A percentile compares a stretch with the other conserved stretches of the same genome.
phyloP scores from a whole-genome alignment of 768 basidiomycete species.

The Tylopilus rubrobrunneus region DNA sequence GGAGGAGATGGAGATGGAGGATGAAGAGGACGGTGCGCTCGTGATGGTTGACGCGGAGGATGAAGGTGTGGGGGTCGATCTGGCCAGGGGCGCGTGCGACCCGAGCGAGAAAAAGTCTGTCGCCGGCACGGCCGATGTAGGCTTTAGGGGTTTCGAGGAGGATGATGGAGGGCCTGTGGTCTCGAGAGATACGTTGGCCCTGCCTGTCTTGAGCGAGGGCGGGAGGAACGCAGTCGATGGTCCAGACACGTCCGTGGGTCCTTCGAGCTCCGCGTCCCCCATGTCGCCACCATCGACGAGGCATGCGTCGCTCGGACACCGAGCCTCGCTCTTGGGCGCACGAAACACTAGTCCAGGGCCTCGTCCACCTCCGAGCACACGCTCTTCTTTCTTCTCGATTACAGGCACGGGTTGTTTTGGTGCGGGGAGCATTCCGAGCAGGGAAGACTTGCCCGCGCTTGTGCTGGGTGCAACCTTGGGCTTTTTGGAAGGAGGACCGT shows the following conservation, averaged over 20 bases:
- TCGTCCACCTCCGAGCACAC: constrained; percentile 62
- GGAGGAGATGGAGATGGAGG: constrained; percentile 57
- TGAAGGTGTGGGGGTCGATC: constrained; percentile 3
- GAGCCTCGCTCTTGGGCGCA: constrained; percentile 21
- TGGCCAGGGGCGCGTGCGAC: constrained; percentile 16
- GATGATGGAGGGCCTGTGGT: constrained; percentile 14
- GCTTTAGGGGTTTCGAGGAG: constrained; percentile 5
- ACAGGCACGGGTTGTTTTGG: constrained; percentile 54
- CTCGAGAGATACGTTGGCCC: constrained; percentile 54
- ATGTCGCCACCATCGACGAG: constrained; percentile 18
- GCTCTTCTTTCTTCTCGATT: constrained; percentile 37
- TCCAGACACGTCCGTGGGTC: neutral
- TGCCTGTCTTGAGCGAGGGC: constrained; percentile 55
- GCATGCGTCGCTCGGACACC: constrained; percentile 12
- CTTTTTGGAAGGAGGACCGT: constrained; percentile 58
- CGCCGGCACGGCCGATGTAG: constrained; percentile 34
- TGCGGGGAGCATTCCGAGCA: constrained; percentile 71
- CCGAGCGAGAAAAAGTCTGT: constrained; percentile 71
- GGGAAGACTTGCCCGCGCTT: constrained; percentile 59
- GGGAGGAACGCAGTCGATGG: constrained; percentile 53
- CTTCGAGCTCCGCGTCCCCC: neutral
- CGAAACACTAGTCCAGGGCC: constrained; percentile 63
- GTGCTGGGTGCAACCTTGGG: constrained; percentile 39
- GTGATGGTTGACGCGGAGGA: constrained; percentile 5
- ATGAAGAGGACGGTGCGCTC: constrained; percentile 57